Evolutionary conservation across 345 rosid species (phyloP).

Genomic region (Aethionema arabicum): DNA sequence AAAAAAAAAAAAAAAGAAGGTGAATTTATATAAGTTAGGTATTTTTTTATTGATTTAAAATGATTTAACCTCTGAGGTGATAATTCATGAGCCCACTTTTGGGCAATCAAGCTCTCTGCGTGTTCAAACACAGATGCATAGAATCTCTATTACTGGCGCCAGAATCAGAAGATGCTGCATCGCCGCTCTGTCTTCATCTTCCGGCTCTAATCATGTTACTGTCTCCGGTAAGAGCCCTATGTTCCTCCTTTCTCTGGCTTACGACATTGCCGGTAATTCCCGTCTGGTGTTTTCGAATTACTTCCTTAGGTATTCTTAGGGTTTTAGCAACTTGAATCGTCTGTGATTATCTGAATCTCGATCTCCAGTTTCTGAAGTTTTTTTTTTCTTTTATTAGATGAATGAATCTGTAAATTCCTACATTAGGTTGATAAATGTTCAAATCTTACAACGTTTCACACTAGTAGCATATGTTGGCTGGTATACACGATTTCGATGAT

Average conservation of each 20-base stretch:
- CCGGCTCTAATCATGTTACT: conserved; percentile 17
- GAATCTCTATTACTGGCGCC: conserved; percentile 19
- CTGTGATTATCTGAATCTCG: neutral
- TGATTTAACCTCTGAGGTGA: no score
- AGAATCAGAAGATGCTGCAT: conserved; percentile 33
- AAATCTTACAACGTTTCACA: neutral
- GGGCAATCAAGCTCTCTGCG: neutral
- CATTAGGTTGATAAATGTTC: neutral
- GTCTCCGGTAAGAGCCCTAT: conserved; percentile 25
- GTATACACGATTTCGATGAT: neutral
- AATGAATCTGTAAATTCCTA: no score
- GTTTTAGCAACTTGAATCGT: neutral
- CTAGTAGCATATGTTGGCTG: neutral
- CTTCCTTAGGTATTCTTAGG: neutral
- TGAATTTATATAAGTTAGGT: no score
- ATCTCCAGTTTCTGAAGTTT: neutral
- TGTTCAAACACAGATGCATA: conserved; percentile 24
- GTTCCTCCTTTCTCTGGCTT: neutral
- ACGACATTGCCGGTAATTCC: neutral
- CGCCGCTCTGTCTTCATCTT: conserved; percentile 20
- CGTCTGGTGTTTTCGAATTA: neutral
- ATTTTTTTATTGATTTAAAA: no score
- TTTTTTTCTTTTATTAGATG: neutral
- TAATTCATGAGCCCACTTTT: neutral
- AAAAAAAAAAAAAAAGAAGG: no score